Conservation (phyloP, 495 filamentous ascomycete species). For the Geoglossum glabrum region DNA sequence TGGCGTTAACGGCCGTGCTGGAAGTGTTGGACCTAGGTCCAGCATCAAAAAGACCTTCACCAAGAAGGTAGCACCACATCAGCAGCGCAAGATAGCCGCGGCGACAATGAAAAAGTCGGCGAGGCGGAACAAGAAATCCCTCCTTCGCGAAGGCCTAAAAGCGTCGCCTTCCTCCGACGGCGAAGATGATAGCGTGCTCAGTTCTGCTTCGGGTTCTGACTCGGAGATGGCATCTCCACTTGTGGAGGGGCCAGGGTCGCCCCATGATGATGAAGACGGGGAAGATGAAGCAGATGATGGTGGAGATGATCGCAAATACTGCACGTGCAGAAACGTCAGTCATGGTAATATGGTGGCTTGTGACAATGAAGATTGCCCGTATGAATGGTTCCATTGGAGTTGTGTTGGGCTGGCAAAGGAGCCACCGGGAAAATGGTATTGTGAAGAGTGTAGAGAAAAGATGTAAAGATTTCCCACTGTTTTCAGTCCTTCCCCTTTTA, state of each 20-base stretch:
- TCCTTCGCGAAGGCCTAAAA: neutral
- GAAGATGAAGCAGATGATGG: conserved; percentile 70
- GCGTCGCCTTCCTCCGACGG: conserved; percentile 8
- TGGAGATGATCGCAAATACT: conserved; percentile 78
- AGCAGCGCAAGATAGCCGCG: conserved; percentile 33
- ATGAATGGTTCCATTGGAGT: conserved; percentile 97
- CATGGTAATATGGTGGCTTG: conserved; percentile 97
- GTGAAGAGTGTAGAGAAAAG: conserved; percentile 54
- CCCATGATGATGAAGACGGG: conserved; percentile 30
- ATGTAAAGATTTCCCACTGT: conserved; percentile 12
- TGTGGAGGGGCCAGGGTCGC: neutral
- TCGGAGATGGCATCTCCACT: neutral
- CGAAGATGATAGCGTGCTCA: conserved; percentile 5
- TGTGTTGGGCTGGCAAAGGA: conserved; percentile 82
- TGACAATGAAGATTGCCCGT: conserved; percentile 80
- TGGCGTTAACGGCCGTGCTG: conserved; percentile 33
- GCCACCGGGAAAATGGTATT: conserved; percentile 84
- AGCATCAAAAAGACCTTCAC: conserved; percentile 26
- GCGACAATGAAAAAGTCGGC: conserved; percentile 25
- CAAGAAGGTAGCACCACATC: conserved; percentile 50
- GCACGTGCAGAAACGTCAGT: conserved; percentile 76
- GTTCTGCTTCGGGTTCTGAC: conserved; percentile 5
- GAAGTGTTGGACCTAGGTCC: conserved; percentile 48
- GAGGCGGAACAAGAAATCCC: conserved; percentile 28
- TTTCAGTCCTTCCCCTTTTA: neutral